Evolutionary conservation across 768 basidiomycete species (phyloP).

Genomic region (Lyophyllum atratum): DNA sequence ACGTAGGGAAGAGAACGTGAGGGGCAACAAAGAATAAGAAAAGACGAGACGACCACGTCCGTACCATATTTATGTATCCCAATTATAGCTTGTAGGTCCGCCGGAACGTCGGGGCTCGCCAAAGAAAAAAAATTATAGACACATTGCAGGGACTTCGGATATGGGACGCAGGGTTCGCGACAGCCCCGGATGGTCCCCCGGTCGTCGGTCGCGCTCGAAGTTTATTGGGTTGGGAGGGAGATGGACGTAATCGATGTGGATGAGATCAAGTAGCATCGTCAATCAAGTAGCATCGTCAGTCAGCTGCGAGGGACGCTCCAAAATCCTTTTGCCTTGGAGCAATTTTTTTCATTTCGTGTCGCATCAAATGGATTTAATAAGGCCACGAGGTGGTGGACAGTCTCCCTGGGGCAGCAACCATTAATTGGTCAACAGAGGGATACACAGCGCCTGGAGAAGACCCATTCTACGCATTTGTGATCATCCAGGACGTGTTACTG

Average conservation of each 20-base stretch:
- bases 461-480: not conserved
- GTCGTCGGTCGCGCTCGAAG: not conserved
- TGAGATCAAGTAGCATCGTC: too few species aligned
- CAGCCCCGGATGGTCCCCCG: not conserved
- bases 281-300: not conserved
- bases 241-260: not conserved
- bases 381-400: slow-evolving; percentile 17
- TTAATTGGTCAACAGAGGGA: not conserved
- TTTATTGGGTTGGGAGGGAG: not conserved
- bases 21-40: not conserved
- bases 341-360: not conserved
- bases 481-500: not conserved
- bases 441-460: not conserved
- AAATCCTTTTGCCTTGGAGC: slow-evolving; percentile 1
- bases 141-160: not conserved
- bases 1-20: not conserved
- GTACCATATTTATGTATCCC: slow-evolving; percentile 9
- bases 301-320: not conserved
- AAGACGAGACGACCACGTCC: not conserved
- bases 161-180: not conserved
- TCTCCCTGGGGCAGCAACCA: slow-evolving; percentile 9
- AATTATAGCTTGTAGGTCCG: not conserved
- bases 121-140: not conserved
- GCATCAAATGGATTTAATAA: slow-evolving; percentile 18
- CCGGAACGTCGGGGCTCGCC: not conserved